Evolutionary conservation across 768 basidiomycete genomes (phyloP).

Genomic region (Suillus decipiens): DNA sequence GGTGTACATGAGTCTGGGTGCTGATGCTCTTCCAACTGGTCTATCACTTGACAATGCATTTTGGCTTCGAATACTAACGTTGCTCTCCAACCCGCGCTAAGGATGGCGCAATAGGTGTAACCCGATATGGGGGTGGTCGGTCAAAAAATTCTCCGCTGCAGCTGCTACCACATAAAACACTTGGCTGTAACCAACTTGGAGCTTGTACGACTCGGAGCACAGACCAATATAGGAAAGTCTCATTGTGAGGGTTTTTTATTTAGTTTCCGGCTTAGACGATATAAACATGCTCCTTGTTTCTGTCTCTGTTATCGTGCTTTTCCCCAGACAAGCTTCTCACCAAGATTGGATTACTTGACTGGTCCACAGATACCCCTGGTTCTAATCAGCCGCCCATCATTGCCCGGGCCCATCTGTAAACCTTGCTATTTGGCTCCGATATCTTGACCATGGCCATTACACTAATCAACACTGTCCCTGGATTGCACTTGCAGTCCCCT

Average conservation of each 20-base stretch:
- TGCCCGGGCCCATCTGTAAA: background rate
- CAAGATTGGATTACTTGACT: background rate
- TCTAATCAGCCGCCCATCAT: background rate
- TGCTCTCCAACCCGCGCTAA: conserved; percentile 16
- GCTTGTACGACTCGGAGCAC: background rate
- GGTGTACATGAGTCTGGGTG: no score
- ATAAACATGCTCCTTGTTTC: conserved; percentile 4
- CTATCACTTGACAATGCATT: background rate
- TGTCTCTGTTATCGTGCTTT: background rate
- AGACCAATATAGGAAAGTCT: background rate
- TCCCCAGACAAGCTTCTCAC: background rate
- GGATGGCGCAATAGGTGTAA: conserved; percentile 18
- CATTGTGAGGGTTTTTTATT: background rate
- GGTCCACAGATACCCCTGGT: background rate
- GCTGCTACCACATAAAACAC: background rate
- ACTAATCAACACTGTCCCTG: background rate
- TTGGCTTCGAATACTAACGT: no score
- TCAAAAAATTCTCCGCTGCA: conserved; percentile 18
- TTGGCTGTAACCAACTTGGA: conserved; percentile 4
- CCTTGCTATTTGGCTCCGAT: background rate
- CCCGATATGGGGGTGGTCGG: conserved; percentile 49
- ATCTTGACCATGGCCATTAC: background rate
- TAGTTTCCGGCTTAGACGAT: background rate
- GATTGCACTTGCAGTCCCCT: conserved; percentile 2
- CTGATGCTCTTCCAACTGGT: no score